These are phyloP conservation scores for Claviceps maximensis DNA, from an alignment of 2,329 filamentous ascomycete species.

Conservation along the genomic window DNA sequence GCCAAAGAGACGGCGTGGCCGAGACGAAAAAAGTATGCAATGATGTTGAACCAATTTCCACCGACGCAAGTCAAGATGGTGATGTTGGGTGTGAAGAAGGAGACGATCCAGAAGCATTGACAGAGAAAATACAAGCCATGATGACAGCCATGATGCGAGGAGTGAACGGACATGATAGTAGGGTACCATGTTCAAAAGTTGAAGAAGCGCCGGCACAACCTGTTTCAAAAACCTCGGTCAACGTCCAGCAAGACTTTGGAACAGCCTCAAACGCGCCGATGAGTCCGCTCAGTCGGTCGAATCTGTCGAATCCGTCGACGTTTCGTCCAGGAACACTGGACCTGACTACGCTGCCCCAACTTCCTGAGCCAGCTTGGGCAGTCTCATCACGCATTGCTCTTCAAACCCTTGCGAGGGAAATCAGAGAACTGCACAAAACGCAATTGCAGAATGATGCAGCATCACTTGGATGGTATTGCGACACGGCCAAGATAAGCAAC, in stretches of 20 bases:
- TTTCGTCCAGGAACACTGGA: constrained; percentile 59
- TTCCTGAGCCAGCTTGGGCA: constrained; percentile 29
- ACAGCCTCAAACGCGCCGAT: background rate
- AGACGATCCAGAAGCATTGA: constrained; percentile 3
- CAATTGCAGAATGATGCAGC: constrained; percentile 50
- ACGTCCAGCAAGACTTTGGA: no score
- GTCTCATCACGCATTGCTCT: constrained; percentile 15
- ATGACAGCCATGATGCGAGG: background rate
- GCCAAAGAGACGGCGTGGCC: background rate
- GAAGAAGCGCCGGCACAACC: background rate
- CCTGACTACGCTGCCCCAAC: constrained; percentile 44
- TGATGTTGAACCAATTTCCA: background rate
- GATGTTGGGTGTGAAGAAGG: background rate
- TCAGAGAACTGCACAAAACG: constrained; percentile 48
- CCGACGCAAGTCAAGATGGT: background rate
- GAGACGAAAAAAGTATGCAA: background rate
- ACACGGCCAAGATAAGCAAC: constrained; percentile 52
- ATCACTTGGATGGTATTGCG: constrained; percentile 73
- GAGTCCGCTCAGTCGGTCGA: no score
- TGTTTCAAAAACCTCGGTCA: no score
- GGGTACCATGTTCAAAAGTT: background rate
- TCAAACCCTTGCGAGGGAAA: constrained; percentile 28
- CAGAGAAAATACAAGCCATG: background rate
- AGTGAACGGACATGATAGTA: background rate
- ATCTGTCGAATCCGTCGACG: background rate